Conservation (phyloP, 192 early-diverging fungal genomes). For the Anaeromyces robustus region DNA sequence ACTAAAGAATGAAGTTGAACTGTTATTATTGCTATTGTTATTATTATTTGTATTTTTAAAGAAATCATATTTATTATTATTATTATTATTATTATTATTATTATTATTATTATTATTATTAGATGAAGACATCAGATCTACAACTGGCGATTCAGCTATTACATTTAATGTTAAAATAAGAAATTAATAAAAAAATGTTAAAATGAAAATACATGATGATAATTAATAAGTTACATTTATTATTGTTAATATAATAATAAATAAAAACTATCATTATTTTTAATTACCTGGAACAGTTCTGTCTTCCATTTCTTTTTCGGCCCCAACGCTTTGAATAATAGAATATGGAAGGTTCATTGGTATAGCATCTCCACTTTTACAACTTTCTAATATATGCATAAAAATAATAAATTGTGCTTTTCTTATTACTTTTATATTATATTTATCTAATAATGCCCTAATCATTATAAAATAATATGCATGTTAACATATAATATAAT, state of each 20-base stretch:
- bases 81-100: too few relatives aligned
- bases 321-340: not conserved
- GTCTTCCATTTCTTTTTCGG: not conserved
- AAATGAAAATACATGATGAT: too few relatives aligned
- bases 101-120: not conserved
- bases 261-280: not conserved
- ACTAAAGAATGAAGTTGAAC: not conserved
- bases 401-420: not conserved
- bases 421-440: not conserved
- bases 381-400: not conserved
- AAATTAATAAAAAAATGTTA: too few relatives aligned
- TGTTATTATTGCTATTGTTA: not conserved
- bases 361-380: not conserved
- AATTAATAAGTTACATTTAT: not conserved
- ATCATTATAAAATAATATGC: too few relatives aligned
- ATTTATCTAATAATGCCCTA: not conserved
- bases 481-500: too few relatives aligned
- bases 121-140: not conserved
- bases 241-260: not conserved
- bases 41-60: not conserved
- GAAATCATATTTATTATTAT: not conserved
- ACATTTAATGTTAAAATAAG: too few relatives aligned
- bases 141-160: not conserved
- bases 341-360: not conserved
- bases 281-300: not conserved